phyloP scores from a whole-genome alignment of 2,329 filamentous ascomycete species.

The Aspergillus calidoustus region DNA sequence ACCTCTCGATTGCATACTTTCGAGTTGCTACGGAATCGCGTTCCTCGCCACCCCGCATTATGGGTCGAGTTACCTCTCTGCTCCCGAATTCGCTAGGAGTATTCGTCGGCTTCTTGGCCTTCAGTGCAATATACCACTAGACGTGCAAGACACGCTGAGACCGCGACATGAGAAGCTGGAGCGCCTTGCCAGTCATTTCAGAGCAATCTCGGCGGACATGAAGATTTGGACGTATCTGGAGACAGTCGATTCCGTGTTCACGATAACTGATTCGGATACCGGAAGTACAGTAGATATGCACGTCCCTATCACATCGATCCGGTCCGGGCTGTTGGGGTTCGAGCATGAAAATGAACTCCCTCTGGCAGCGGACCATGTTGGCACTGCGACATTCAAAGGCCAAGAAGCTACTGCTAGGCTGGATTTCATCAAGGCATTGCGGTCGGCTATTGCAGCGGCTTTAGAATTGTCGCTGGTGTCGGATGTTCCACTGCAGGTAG shows the following conservation, averaged over 20 bases:
- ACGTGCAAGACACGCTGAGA: constrained; percentile 56
- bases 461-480: constrained; percentile 32
- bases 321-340: constrained; percentile 37
- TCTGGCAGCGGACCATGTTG: constrained; percentile 37
- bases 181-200: constrained; percentile 59
- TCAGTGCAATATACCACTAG: constrained; percentile 55
- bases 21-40: constrained; percentile 64
- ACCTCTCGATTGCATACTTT: constrained; percentile 48
- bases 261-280: constrained; percentile 42
- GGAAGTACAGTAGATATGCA: constrained; percentile 59
- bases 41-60: constrained; percentile 68
- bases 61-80: constrained; percentile 66
- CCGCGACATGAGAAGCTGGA: constrained; percentile 57
- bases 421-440: constrained; percentile 32
- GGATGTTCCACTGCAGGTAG: constrained; percentile 56
- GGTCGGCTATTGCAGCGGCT: constrained; percentile 25
- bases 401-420: constrained; percentile 35
- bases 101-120: constrained; percentile 60
- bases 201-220: constrained; percentile 61
- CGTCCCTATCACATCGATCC: constrained; percentile 60
- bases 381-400: constrained; percentile 36
- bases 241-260: constrained; percentile 63
- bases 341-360: constrained; percentile 41
- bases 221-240: constrained; percentile 68
- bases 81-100: constrained; percentile 59